Evolutionary conservation across 306 rosid species (phyloP).

Genomic region (Casuarina cunninghamiana): DNA sequence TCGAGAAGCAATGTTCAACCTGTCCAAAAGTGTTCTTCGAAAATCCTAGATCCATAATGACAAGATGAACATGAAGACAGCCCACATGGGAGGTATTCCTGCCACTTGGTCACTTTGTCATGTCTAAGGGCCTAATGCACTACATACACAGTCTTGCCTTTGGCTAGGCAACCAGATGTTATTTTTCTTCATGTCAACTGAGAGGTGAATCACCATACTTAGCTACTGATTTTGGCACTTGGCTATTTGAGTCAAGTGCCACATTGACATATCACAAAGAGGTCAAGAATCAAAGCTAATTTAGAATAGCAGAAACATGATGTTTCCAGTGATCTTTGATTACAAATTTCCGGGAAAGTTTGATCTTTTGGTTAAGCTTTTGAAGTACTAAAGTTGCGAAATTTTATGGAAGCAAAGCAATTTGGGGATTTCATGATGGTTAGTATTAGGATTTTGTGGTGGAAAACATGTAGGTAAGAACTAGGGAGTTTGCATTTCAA

Average conservation of each 20-base stretch:
- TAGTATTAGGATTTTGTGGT: background rate
- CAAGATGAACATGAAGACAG: background rate
- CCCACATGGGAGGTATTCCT: background rate
- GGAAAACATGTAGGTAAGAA: background rate
- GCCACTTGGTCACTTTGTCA: background rate
- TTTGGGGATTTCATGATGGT: background rate
- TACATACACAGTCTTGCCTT: background rate
- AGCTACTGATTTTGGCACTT: background rate
- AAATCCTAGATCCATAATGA: background rate
- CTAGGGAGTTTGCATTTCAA: background rate
- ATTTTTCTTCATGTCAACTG: background rate
- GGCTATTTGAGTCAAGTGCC: background rate
- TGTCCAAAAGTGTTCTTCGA: constrained; percentile 1
- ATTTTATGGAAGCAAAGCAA: background rate
- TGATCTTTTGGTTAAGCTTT: background rate
- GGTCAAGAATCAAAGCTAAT: background rate
- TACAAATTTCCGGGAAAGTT: background rate
- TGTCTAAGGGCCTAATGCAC: background rate
- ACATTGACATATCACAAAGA: background rate
- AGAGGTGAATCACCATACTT: background rate
- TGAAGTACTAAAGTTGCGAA: background rate
- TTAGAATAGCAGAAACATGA: background rate
- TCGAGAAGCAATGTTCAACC: background rate
- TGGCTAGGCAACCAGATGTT: background rate
- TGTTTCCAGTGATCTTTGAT: background rate